Percentiles rank a stretch among this genome's conserved stretches.
Conservation (phyloP, 2,329 filamentous ascomycete species). For the Neospermospora avenae region DNA sequence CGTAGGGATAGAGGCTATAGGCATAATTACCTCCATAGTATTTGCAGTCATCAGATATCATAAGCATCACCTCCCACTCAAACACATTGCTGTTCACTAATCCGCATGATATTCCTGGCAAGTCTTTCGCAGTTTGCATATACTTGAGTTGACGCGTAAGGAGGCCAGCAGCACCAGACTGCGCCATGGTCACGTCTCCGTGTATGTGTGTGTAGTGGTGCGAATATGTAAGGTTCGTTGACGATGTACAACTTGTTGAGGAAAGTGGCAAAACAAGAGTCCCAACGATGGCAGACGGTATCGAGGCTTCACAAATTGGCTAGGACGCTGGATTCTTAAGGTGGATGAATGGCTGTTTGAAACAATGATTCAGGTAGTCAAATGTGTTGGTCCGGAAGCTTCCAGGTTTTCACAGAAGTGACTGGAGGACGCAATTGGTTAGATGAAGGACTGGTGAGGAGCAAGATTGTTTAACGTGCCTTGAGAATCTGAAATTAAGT, state of each 20-base stretch:
- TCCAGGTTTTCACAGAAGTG: background rate
- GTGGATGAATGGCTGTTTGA: too few relatives aligned
- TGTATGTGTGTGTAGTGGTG: background rate
- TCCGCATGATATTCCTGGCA: constrained; percentile 91
- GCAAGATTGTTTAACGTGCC: background rate
- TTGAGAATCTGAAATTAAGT: background rate
- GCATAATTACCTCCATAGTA: constrained; percentile 62
- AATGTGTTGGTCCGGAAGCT: too few relatives aligned
- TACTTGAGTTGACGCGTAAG: constrained; percentile 86
- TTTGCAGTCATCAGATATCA: constrained; percentile 86
- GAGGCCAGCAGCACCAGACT: constrained; percentile 58
- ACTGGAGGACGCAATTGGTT: background rate
- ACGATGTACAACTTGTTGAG: background rate
- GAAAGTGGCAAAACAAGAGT: background rate
- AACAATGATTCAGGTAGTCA: too few relatives aligned
- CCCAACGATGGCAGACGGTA: background rate
- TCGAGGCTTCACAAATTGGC: background rate
- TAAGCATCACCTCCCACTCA: constrained; percentile 98
- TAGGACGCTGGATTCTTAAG: too few relatives aligned
- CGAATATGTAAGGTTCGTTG: background rate
- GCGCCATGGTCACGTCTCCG: constrained; percentile 19
- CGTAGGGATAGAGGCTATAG: constrained; percentile 60
- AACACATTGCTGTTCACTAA: constrained; percentile 87
- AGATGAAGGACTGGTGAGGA: background rate
- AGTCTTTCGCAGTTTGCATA: constrained; percentile 87